Evolutionary conservation across 768 basidiomycete species (phyloP), one percentile per base, ranked within the genome.

Genomic region (Sarcodon aspratus): DNA sequence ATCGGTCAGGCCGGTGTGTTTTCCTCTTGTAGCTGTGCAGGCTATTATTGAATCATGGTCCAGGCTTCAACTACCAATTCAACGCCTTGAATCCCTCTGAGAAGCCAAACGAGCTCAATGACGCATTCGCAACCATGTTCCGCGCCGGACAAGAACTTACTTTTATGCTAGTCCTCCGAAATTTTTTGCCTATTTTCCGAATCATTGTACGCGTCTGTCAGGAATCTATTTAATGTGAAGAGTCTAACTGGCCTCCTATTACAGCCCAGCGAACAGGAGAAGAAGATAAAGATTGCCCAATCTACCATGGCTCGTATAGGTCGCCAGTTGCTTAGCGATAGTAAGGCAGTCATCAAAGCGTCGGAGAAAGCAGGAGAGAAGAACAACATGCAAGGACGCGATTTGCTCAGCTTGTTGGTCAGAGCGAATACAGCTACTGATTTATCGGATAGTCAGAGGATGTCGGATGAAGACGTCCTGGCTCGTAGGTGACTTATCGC

Each of bases 401-500:
- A 64, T 52, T 47, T 64, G 3, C 48, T 64, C 33, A 60, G 58
- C 6, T 47, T 59, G 8, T 45, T 64, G 3, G 52, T 65, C n/a
- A 50, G 56, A 18, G 63, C 64, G 1, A 66, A 66, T 48, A 55
- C 64, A 57, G 33, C 33, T 13, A 33, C 42, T 6, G 17, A 18
- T 12, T 57, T 64, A 1, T 55, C 60, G 1, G 58, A 56, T 1
- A 54, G 52, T 6, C 59, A 62, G 51, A 50, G 53, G 33, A 44
- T 68, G 48, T 59, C 62, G 4, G 66, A 68, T 43, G 56, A 60
- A 40, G 65, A 66, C 18, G 63, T 68, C 34, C 50, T 63, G 8
- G 63, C 58, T 9, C 66, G 63, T 60, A 21, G 46, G 50, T 49
- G 12, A 3, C 0, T 34, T 4, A 37, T 50, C 47, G 48, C 33